Evolutionary conservation across 352 stramenopile species (phyloP).

Genomic region (Labyrinthula sp.): DNA sequence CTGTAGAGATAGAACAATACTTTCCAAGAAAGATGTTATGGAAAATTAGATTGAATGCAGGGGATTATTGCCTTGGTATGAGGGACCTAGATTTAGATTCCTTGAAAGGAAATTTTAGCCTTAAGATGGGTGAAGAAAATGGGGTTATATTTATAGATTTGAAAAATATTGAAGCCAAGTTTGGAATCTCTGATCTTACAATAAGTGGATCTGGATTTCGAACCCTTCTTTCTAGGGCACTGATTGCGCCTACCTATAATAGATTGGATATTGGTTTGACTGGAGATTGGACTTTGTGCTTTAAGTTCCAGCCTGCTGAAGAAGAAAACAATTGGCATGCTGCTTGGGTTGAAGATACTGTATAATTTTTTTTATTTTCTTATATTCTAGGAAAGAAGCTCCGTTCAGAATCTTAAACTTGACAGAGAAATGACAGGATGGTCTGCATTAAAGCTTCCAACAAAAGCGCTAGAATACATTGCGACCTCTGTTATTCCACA

Average conservation of each 20-base stretch:
- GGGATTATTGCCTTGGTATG: conserved; percentile 23
- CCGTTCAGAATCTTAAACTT: conserved; percentile 15
- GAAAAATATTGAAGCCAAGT: conserved; percentile 14
- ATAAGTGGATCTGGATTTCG: conserved; percentile 12
- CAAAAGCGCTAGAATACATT: conserved; percentile 8
- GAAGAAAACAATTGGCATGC: conserved; percentile 2
- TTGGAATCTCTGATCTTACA: conserved; percentile 24
- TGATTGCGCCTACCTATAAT: conserved; percentile 21
- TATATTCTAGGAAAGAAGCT: no score
- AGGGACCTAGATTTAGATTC: conserved; percentile 19
- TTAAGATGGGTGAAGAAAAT: conserved; percentile 10
- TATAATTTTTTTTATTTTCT: no score
- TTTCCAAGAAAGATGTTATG: conserved; percentile 23
- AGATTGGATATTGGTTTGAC: conserved; percentile 13
- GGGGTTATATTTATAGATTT: conserved; percentile 12
- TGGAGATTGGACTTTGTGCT: conserved; percentile 19
- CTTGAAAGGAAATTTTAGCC: conserved; percentile 9
- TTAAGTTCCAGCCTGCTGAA: conserved; percentile 6
- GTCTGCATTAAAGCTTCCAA: conserved; percentile 7
- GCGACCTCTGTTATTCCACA: conserved; percentile 16
- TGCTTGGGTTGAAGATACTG: conserved; percentile 19
- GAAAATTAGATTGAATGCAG: conserved; percentile 27
- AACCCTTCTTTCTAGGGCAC: conserved; percentile 8
- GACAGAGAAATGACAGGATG: conserved; percentile 14
- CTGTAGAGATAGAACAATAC: conserved; percentile 28